A percentile compares a stretch with the other conserved stretches of the same genome.
phyloP scores from a whole-genome alignment of 805 yeast species.

The Candida nanaspora region DNA sequence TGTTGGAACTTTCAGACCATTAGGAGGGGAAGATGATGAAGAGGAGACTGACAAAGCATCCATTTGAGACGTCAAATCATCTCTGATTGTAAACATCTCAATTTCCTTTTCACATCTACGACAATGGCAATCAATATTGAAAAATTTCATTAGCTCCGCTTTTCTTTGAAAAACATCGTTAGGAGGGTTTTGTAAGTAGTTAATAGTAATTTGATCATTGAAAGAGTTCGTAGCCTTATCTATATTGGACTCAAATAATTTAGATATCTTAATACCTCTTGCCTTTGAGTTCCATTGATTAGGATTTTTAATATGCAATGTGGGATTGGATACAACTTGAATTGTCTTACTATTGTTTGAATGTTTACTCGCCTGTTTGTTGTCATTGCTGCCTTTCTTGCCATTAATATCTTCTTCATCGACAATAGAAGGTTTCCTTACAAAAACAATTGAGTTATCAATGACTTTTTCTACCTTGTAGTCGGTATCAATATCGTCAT shows the following conservation, averaged over 20 bases:
- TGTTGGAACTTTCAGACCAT: too few relatives aligned
- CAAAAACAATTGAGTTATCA: slow-evolving; percentile 14
- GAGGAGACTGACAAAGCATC: background rate
- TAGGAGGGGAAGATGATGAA: background rate
- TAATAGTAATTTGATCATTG: background rate
- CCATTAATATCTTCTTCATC: background rate
- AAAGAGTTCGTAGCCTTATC: background rate
- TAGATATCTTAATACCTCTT: background rate
- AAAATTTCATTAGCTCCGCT: background rate
- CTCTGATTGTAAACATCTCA: background rate
- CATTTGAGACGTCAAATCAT: background rate
- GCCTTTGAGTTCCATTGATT: slow-evolving; percentile 2
- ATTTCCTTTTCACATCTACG: background rate
- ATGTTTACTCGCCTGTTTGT: background rate
- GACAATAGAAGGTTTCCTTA: background rate
- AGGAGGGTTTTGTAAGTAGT: slow-evolving; percentile 1
- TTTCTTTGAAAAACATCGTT: slow-evolving; percentile 1
- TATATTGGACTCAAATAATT: background rate
- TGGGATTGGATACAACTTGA: background rate
- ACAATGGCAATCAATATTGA: slow-evolving; percentile 1
- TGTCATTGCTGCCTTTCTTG: background rate
- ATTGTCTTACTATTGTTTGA: background rate
- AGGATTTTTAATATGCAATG: background rate
- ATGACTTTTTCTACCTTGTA: slow-evolving; percentile 14
- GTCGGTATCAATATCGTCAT: slow-evolving; percentile 7